These are phyloP conservation scores for Asclepias syriaca DNA, from an alignment of 257 asterid species.

Conservation along the genomic window DNA sequence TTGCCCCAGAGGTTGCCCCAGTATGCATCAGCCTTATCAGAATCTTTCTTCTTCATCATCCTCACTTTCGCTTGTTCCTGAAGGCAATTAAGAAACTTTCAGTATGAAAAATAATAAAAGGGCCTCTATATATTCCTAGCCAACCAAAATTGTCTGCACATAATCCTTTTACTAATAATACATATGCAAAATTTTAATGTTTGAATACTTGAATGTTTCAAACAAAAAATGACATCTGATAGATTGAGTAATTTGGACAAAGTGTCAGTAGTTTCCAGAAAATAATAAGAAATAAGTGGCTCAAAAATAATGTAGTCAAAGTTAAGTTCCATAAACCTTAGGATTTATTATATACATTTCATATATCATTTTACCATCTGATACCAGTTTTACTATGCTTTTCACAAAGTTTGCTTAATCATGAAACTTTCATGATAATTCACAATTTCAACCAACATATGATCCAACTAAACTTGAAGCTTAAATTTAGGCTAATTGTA, in stretches of 20 bases:
- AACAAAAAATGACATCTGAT: background rate
- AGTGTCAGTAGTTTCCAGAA: background rate
- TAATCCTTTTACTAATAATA: no score
- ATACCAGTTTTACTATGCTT: background rate
- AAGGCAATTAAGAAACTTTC: conserved; percentile 10
- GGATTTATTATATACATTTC: background rate
- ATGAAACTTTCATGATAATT: background rate
- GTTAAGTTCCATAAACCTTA: background rate
- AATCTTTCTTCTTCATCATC: conserved; percentile 72
- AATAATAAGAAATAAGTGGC: background rate
- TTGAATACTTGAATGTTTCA: background rate
- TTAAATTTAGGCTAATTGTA: background rate
- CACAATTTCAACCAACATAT: background rate
- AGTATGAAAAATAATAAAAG: background rate
- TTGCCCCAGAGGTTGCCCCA: conserved; percentile 88
- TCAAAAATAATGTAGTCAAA: background rate
- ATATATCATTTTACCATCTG: background rate
- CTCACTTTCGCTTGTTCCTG: conserved; percentile 69
- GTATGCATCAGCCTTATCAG: conserved; percentile 46
- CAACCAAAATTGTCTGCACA: background rate
- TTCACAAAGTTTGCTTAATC: background rate
- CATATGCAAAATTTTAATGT: background rate
- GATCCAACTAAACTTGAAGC: background rate
- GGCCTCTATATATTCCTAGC: background rate
- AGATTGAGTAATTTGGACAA: background rate